Evolutionary conservation across 495 filamentous ascomycete species (phyloP), one percentile per base, ranked within the genome.

Genomic region (Xanthoparmelia taractica): DNA sequence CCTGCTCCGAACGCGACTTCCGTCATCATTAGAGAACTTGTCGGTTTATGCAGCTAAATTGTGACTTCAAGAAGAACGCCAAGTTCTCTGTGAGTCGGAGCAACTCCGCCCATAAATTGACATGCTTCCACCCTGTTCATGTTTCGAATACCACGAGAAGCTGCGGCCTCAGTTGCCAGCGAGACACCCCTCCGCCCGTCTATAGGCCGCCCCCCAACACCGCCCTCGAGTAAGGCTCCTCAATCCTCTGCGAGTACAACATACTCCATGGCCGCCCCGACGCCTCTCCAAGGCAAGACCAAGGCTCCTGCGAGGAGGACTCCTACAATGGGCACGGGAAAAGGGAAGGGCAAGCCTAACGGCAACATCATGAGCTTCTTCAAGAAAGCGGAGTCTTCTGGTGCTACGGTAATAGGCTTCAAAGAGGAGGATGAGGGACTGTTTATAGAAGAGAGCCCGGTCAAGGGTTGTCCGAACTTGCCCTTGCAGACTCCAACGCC

Each of bases 281-380:
- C 80, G 90, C 94, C 40, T 96, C 96, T 82, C 89, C 91, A 11
- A 81, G 85, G 17, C 85, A 89, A 67, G 81, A 82, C 48, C 80
- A 81, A 61, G 79, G 79, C 62, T 7, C 54, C 63, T 4, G 29
- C 52, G 17, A 65, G 57, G 59, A 65, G 62, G 57, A 70, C 68
- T 4, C 64, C 69, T 50, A 34, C 61, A 48, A 48, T 69, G 12
- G 45, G 65, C 13, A 59, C 56, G 20, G 57, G 64, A 8, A 76
- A 71, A 56, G 66, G 41, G 15, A 78, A 74, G 67, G 59, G 70
- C 1, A 79, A 75, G 69, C 59, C 80, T 8, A 95, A 94, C 72
- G 78, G 76, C 15, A 96, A 86, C 66, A 95, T 96, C 56, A 71
- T 92, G 63, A 87, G 75, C 64, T 94, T 91, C 72, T 94, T 94